Percentiles rank a stretch among this genome's conserved stretches.
Evolutionary conservation across 2,329 filamentous ascomycete species (phyloP).

Genomic region (Diaporthe vaccinii): DNA sequence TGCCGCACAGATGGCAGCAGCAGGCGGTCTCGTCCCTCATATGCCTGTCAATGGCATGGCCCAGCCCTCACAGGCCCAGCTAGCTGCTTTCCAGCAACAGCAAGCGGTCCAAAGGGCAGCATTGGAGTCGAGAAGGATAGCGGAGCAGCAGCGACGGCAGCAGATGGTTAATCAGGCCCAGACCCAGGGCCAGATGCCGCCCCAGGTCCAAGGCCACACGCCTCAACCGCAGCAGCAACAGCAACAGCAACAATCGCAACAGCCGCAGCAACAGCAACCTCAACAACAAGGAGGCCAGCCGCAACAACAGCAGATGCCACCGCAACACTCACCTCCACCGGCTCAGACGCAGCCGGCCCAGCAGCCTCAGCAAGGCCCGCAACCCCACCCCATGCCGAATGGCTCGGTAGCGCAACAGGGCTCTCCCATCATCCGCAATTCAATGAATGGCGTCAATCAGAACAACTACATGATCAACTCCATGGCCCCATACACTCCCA

Average conservation of each 20-base stretch:
- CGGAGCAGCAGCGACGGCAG: conserved; percentile 70
- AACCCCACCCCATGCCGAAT: conserved; percentile 51
- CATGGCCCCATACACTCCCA: conserved; percentile 62
- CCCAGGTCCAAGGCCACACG: conserved; percentile 54
- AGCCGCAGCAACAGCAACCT: conserved; percentile 50
- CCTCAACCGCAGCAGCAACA: conserved; percentile 54
- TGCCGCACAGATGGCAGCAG: conserved; percentile 59
- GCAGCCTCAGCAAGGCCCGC: conserved; percentile 54
- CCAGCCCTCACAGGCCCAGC: conserved; percentile 72
- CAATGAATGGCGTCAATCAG: conserved; percentile 61
- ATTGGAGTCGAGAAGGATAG: conserved; percentile 75
- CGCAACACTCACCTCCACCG: conserved; percentile 47
- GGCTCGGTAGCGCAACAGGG: conserved; percentile 36
- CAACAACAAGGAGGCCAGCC: conserved; percentile 55
- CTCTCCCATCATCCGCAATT: conserved; percentile 50
- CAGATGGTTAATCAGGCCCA: conserved; percentile 43
- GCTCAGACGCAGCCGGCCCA: conserved; percentile 48
- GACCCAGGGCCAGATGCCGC: conserved; percentile 50
- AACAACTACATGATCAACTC: conserved; percentile 67
- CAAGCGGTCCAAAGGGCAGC: conserved; percentile 72
- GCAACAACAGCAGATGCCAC: conserved; percentile 48
- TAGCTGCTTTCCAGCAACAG: conserved; percentile 72
- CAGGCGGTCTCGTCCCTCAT: conserved; percentile 64
- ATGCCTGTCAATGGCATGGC: conserved; percentile 69
- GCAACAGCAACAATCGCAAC: conserved; percentile 46